Base-by-base conservation (phyloP, 2,329 filamentous ascomycete species). In the Claviceps sp. region DNA sequence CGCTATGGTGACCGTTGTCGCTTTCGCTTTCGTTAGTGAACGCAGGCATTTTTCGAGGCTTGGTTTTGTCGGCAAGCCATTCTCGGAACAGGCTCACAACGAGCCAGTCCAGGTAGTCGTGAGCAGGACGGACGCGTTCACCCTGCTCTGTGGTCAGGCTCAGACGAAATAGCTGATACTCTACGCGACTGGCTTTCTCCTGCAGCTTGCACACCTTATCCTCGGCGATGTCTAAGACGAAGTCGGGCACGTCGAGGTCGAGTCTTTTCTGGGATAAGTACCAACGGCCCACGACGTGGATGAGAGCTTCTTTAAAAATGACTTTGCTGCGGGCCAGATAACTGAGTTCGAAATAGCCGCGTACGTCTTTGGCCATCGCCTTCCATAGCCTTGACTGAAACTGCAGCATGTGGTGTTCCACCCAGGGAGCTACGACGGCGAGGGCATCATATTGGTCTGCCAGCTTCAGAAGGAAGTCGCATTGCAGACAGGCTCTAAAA, bases 271-370 rank as follows among this genome's bases (percentile, higher is more conserved):
- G 80, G n/a, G 85, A 88, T 0, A 80, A 74, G 0, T 91, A 91
- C 91, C 91, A 97, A 65, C 94, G 88, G 3, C 91, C 91, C 0
- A 96, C 89, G 0, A 96, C 88, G 61, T 97, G 91, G 50, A 95
- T 87, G 48, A 97, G 74, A 0, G 90, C 88, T 70, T 97, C 86
- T 57, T 86, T 81, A 61, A 89, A 90, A 50, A 90, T 89, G 58
- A 90, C 83, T 57, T 86, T 85, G 61, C 84, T 90, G 45, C 87
- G 82, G 8, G 88, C 85, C 43, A 96, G 76, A 61, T 89, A 95
- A 38, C 89, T 90, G 1, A 97, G 78, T 53, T 90, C 90, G 47
- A 96, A 78, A 64, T 96, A 97, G 54, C 83, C 89, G 47, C 91
- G 88, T 13, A 91, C 90, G 63, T 96, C 96, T 68, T 95, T 96